phyloP scores from a whole-genome alignment of 2,329 filamentous ascomycete genomes.

The Pyrenophora teres region DNA sequence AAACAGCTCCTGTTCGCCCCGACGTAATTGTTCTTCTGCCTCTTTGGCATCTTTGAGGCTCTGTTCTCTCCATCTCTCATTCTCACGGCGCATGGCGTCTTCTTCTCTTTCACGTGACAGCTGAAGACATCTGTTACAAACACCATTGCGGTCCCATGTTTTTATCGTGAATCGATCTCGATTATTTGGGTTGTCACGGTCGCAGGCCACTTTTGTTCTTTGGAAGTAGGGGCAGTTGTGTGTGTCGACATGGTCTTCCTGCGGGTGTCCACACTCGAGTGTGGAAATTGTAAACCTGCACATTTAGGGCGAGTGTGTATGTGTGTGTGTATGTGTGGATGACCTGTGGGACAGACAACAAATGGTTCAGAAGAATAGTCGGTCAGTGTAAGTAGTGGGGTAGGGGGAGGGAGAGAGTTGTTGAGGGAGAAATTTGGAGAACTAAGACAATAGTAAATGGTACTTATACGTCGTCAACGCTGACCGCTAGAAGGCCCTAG shows the following conservation, averaged over 20 bases:
- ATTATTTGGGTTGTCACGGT: constrained; percentile 24
- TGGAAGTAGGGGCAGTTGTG: constrained; percentile 21
- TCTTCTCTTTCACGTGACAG: constrained; percentile 14
- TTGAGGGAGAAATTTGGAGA: constrained; percentile 11
- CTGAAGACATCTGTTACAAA: constrained; percentile 23
- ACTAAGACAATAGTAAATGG: not conserved
- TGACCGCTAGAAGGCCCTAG: constrained; percentile 5
- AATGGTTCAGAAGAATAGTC: not conserved
- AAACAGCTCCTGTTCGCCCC: constrained; percentile 9
- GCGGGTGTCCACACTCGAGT: constrained; percentile 27
- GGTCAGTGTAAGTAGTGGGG: not conserved
- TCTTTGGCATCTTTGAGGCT: constrained; percentile 14
- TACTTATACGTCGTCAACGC: constrained; percentile 13
- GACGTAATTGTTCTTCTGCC: constrained; percentile 10
- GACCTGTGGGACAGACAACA: not conserved
- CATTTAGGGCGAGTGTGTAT: constrained; percentile 16
- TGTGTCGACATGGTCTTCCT: constrained; percentile 25
- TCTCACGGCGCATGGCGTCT: constrained; percentile 16
- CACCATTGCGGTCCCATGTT: constrained; percentile 17
- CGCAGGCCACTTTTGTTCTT: constrained; percentile 17
- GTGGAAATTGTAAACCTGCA: constrained; percentile 28
- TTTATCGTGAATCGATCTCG: constrained; percentile 17
- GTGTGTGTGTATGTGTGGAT: not conserved
- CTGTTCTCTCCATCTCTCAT: constrained; percentile 10
- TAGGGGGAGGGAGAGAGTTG: constrained; percentile 9